Conservation (phyloP, 306 rosid genomes). For the Glycine soja region DNA sequence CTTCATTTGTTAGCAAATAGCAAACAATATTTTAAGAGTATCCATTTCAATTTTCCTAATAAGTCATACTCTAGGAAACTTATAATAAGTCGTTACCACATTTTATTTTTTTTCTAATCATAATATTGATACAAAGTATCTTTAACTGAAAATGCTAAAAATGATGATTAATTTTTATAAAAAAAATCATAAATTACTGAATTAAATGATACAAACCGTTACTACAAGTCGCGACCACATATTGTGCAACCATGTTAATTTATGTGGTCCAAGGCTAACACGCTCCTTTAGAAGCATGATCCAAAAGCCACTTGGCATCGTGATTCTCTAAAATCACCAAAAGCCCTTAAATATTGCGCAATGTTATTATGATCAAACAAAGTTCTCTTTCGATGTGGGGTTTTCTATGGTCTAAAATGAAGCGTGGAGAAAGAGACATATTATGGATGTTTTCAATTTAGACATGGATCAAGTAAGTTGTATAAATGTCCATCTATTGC, state of each 20-base stretch:
- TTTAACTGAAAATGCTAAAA: no score
- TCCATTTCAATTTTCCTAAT: neutral
- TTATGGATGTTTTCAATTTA: neutral
- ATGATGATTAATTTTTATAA: no score
- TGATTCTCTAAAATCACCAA: neutral
- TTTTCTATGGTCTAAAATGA: neutral
- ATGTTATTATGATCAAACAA: neutral
- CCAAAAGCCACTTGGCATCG: neutral
- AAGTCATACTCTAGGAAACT: neutral
- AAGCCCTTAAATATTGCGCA: neutral
- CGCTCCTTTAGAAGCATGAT: neutral
- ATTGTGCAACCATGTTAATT: neutral
- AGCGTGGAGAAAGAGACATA: neutral
- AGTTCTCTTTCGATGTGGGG: constrained; percentile 9
- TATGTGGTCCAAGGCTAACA: neutral
- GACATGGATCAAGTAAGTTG: neutral
- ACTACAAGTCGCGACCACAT: neutral
- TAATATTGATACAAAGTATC: no score
- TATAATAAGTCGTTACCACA: no score
- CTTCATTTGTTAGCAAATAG: neutral
- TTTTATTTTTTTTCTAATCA: no score
- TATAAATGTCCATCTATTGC: neutral
- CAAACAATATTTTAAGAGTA: neutral
- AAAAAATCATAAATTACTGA: no score
- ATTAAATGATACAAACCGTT: no score